Base-by-base conservation (phyloP, 78 protist species). In the Dictyostelium purpureum region DNA sequence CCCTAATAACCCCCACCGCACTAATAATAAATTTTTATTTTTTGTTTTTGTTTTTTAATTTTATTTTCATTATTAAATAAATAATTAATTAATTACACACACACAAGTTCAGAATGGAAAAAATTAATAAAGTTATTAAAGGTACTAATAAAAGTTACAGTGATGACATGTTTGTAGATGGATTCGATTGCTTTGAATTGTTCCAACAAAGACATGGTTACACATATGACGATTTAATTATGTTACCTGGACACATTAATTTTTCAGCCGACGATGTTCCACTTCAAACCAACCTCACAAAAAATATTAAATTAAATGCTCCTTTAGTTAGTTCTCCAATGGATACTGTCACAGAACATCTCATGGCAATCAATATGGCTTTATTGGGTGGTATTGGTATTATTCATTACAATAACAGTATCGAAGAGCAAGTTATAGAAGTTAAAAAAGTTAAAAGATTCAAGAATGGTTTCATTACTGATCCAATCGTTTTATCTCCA, bases 311-410 rank as follows among this genome's bases (percentile, higher is more conserved):
- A 45, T 45, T 96, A 42, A 59, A 88, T 74, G 16, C 52, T 18
- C 98, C 98, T 26, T 54, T 97, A 51, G 94, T 96, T 11, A 61
- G 88, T 24, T 79, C 94, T 14, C 97, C 98, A 43, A 98, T 98
- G 99, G 99, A 98, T 94, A 98, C 99, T 2, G 98, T 98, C 69
- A 96, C 98, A 19, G 98, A 94, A 65, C 85, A 75, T 38, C 51
- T 59, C 28, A 98, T 96, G 98, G 99, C 98, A n/a, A 91, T 97
- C 79, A 90, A 79, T 71, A 97, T 98, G 98, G 99, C 99, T 14
- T 93, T 94, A 74, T 56, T 74, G 35, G 99, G 99, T 40, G 99
- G 99, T 28, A 88, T 98, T 35, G 99, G 99, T 73, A 95, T 98
- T 65, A 73, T 98, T 61, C 99, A 98, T 92, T 83, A 95, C 90